Conservation (phyloP, 257 asterid species). For the Penstemon newberryi region DNA sequence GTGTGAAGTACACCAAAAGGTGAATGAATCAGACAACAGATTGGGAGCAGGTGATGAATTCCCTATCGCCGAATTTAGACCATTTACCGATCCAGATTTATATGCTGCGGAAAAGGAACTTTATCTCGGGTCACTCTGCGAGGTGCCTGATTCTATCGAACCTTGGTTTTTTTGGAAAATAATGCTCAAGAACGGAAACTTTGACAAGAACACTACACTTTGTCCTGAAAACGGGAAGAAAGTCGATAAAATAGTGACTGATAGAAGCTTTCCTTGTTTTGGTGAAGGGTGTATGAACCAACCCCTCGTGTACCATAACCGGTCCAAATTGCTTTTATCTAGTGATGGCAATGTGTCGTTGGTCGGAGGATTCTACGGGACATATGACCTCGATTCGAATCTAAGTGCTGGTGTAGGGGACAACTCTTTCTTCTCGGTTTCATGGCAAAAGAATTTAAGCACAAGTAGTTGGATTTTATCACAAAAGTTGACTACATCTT, state of each 20-base stretch:
- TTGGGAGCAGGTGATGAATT: constrained; percentile 62
- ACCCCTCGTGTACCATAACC: constrained; percentile 68
- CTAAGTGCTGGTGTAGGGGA: constrained; percentile 41
- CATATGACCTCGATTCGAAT: constrained; percentile 74
- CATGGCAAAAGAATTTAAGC: constrained; percentile 67
- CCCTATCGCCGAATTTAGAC: constrained; percentile 39
- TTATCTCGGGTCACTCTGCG: constrained; percentile 73
- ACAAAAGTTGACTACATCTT: constrained; percentile 62
- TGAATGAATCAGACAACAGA: constrained; percentile 63
- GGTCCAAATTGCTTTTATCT: constrained; percentile 39
- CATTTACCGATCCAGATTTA: constrained; percentile 58
- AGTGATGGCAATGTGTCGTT: constrained; percentile 37
- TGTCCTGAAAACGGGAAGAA: constrained; percentile 84
- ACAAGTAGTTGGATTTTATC: constrained; percentile 69
- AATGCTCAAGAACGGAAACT: constrained; percentile 84
- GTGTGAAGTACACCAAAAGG: constrained; percentile 59
- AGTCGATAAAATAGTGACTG: constrained; percentile 60
- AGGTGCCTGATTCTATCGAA: constrained; percentile 40
- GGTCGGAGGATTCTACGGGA: constrained; percentile 77
- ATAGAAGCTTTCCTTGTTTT: constrained; percentile 75
- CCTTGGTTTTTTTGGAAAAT: constrained; percentile 85
- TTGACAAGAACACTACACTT: constrained; percentile 69
- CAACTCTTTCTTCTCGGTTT: constrained; percentile 54
- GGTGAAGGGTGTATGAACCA: constrained; percentile 91
- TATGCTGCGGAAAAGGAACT: constrained; percentile 76